These are phyloP conservation scores for Bassia scoparia DNA, from an alignment of 148 eudicot genomes.

Conservation along the genomic window DNA sequence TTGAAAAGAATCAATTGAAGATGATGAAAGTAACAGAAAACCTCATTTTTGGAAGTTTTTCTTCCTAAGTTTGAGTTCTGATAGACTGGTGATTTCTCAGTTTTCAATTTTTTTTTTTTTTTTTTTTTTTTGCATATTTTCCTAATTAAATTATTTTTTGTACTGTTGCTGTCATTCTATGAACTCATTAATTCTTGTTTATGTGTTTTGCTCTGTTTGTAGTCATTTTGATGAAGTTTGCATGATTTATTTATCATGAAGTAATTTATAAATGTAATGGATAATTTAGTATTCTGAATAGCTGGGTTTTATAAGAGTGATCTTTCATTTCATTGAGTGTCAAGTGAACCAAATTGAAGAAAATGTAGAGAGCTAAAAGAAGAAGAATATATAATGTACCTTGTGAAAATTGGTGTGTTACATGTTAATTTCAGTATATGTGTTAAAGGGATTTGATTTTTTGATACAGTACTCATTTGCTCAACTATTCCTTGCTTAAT, in stretches of 20 bases:
- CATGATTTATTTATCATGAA: not conserved
- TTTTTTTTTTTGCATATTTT: not conserved
- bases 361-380: not conserved
- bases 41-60: constrained; percentile 58
- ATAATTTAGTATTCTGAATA: not conserved
- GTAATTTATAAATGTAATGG: not conserved
- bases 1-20: not conserved
- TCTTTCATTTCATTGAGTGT: not conserved
- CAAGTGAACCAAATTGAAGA: not conserved
- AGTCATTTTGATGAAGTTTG: not conserved
- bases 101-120: constrained; percentile 2
- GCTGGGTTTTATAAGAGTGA: not conserved
- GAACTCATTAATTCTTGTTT: not conserved
- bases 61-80: constrained; percentile 46
- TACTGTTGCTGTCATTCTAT: not conserved
- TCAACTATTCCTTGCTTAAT: no score
- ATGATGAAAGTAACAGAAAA: constrained; percentile 36
- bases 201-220: not conserved
- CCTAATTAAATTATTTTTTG: not conserved
- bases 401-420: not conserved
- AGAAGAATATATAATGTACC: not conserved
- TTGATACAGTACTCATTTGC: no score
- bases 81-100: constrained; percentile 33
- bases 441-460: no score
- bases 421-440: no score